Evolutionary conservation across 1,284 basidiomycete species (phyloP).

Genomic region (Sutorius eximius): DNA sequence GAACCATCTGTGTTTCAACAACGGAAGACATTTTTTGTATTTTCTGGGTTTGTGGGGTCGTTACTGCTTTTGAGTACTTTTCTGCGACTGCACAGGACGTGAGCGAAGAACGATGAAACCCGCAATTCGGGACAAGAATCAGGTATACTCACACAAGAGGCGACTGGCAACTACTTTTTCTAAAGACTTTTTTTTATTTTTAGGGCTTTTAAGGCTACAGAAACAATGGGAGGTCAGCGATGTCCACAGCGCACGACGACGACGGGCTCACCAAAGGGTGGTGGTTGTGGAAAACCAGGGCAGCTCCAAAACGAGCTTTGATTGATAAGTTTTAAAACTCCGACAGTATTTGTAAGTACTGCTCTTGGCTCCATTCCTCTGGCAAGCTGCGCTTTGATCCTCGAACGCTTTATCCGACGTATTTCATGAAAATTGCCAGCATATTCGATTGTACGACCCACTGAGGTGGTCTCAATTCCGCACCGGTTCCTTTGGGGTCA

Average conservation of each 20-base stretch:
- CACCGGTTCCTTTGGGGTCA: neutral
- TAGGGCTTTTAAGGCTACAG: constrained; percentile 41
- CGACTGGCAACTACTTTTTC: constrained; percentile 72
- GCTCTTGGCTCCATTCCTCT: neutral
- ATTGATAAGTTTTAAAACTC: constrained; percentile 37
- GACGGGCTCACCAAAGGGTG: constrained; percentile 34
- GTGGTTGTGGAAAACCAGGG: constrained; percentile 38
- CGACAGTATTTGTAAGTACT: constrained; percentile 24
- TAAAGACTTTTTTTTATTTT: constrained; percentile 57
- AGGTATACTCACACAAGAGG: constrained; percentile 59
- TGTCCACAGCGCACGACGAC: constrained; percentile 2
- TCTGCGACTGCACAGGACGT: constrained; percentile 50
- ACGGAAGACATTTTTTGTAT: constrained; percentile 62
- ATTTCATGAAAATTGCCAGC: neutral
- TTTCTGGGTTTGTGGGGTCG: constrained; percentile 60
- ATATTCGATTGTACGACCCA: neutral
- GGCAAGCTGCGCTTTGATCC: neutral
- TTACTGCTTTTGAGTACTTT: constrained; percentile 84
- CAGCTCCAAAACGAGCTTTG: constrained; percentile 21
- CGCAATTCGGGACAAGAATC: constrained; percentile 18
- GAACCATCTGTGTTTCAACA: constrained; percentile 42
- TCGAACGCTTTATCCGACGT: too few relatives aligned
- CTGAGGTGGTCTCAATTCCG: neutral
- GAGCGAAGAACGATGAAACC: constrained; percentile 17
- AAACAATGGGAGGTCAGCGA: constrained; percentile 25